Evolutionary conservation across 148 eudicot species (phyloP).

Genomic region (Rhododendron mucronatum): DNA sequence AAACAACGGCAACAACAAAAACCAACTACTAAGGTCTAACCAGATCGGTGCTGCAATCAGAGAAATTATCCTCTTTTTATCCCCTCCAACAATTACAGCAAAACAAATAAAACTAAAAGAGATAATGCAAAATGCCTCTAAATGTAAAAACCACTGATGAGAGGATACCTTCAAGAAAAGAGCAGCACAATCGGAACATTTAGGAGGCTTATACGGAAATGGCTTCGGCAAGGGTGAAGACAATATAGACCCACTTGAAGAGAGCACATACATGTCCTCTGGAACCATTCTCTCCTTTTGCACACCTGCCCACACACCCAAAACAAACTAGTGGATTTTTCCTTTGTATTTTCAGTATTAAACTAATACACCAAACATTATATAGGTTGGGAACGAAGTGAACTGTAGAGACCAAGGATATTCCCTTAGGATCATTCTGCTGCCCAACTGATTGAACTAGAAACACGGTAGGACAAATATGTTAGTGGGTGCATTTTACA

Average conservation of each 20-base stretch:
- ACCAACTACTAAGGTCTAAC: neutral
- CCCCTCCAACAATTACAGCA: neutral
- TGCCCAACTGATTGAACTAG: neutral
- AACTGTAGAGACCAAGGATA: neutral
- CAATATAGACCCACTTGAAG: slow-evolving; percentile 54
- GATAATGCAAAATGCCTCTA: neutral
- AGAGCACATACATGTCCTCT: slow-evolving; percentile 90
- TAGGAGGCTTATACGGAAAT: slow-evolving; percentile 88
- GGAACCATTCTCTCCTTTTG: slow-evolving; percentile 96
- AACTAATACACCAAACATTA: neutral
- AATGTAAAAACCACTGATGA: neutral
- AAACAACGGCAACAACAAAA: neutral
- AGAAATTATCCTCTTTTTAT: neutral
- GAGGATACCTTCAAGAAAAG: slow-evolving; percentile 71
- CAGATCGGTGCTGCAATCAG: neutral
- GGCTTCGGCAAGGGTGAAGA: slow-evolving; percentile 59
- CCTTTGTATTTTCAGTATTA: neutral
- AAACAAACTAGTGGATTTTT: slow-evolving; percentile 4
- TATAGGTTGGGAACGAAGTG: neutral
- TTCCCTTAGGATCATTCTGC: neutral
- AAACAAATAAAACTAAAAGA: neutral
- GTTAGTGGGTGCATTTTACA: neutral
- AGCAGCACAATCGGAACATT: slow-evolving; percentile 91
- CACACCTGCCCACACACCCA: slow-evolving; percentile 54
- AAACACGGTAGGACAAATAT: neutral